Percentiles rank a stretch among this genome's conserved stretches.
Evolutionary conservation across 805 yeast genomes (phyloP).

Genomic region (Candida andamanensis): DNA sequence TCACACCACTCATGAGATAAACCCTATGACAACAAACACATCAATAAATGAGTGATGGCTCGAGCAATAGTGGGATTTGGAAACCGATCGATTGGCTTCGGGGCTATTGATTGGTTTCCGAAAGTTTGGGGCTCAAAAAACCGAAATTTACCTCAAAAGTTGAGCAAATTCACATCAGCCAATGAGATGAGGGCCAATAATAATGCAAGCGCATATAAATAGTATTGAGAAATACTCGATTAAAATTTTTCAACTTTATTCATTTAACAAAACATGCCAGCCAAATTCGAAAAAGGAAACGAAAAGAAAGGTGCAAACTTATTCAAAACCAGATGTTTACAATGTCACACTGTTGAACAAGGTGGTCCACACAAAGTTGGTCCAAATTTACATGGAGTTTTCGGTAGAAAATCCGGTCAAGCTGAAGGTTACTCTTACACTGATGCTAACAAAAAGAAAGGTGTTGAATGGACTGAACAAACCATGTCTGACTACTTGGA

Average conservation of each 20-base stretch:
- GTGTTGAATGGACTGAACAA: slow-evolving; percentile 82
- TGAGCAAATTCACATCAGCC: too few species aligned
- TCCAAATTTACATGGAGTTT: slow-evolving; percentile 94
- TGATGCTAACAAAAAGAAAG: slow-evolving; percentile 96
- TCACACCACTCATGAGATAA: too few species aligned
- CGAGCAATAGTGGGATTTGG: too few species aligned
- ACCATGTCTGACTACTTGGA: slow-evolving; percentile 92
- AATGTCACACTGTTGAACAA: slow-evolving; percentile 94
- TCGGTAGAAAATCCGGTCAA: slow-evolving; percentile 88
- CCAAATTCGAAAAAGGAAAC: slow-evolving; percentile 39
- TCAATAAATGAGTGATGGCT: too few species aligned
- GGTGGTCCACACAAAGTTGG: slow-evolving; percentile 99
- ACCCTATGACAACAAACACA: too few species aligned
- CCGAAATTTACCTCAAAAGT: too few species aligned
- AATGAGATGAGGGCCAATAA: too few species aligned
- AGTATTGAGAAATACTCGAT: too few species aligned
- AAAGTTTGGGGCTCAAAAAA: too few species aligned
- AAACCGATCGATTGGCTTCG: too few species aligned
- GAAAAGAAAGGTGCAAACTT: slow-evolving; percentile 90
- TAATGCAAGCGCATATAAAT: too few species aligned
- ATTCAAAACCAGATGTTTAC: slow-evolving; percentile 98
- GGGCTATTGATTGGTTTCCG: too few species aligned
- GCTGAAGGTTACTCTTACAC: slow-evolving; percentile 95
- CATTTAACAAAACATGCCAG: slow-evolving; percentile 31
- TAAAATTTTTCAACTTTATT: slow-evolving; percentile 3